Base-by-base conservation (phyloP, 1,284 basidiomycete species). In the Sanghuangporus baumii region DNA sequence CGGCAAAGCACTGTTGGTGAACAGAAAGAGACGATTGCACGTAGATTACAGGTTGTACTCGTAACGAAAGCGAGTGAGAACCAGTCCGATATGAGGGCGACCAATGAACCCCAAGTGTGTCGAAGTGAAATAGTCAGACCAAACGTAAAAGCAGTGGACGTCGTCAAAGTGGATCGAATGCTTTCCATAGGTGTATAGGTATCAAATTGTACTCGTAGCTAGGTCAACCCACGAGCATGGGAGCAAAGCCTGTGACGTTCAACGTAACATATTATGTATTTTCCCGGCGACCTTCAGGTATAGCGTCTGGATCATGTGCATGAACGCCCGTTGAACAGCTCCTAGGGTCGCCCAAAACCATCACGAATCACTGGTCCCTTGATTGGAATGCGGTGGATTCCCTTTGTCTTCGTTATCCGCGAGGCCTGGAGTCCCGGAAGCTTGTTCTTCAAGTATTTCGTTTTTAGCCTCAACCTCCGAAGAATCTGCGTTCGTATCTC, bases 251-350 rank as follows among this genome's bases (percentile, higher is more conserved):
- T 55, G 31, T n/a, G 20, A 26, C 12, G 23, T 31, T 65, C 56
- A 65, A 56, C 31, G 14, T 37, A 61, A 61, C 18, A 65, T 36
- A 54, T 60, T 60, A 65, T 55, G 63, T 55, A 62, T 61, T 55
- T 75, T 77, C 79, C 75, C 80, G 81, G 84, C 84, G 80, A 84
- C 81, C 81, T 79, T 82, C 75, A 81, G 79, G 74, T 79, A 74
- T 67, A 81, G 72, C 68, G 79, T 77, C 69, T 78, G 74, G 66
- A 81, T 68, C 62, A 80, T 67, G 57, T 74, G 73, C 69, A 79
- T 70, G 66, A 76, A 74, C 67, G 79, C 72, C 76, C 78, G 78
- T 69, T 78, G 76, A 64, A 81, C 70, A 66, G 72, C 70, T 75
- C 81, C 76, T 70, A 84, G 76, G 76, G 81, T 77, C 80, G 82